A percentile compares a stretch with the other conserved stretches of the same genome.
Conservation (phyloP, 2,329 filamentous ascomycete genomes). For the Sphaerulina vaccinii region DNA sequence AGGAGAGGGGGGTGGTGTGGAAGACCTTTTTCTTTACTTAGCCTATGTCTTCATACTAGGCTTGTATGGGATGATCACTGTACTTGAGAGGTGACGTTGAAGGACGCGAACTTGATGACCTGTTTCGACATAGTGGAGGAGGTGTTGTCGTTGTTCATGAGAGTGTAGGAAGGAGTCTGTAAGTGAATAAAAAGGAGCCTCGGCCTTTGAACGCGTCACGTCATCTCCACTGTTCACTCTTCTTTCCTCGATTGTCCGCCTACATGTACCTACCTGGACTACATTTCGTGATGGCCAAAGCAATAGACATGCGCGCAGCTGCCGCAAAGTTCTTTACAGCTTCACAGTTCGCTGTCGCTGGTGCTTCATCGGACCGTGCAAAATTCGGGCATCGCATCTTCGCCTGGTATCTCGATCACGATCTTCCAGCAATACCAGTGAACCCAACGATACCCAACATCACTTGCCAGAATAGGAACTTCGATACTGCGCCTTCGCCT, state of each 20-base stretch:
- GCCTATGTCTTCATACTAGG: conserved; percentile 11
- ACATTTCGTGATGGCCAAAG: neutral
- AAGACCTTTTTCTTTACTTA: conserved; percentile 67
- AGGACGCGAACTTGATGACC: conserved; percentile 45
- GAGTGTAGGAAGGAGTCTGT: too few relatives aligned
- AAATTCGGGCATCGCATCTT: conserved; percentile 94
- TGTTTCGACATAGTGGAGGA: conserved; percentile 22
- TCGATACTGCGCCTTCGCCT: conserved; percentile 66
- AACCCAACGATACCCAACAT: conserved; percentile 72
- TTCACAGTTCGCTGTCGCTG: conserved; percentile 81
- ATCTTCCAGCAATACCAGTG: conserved; percentile 75
- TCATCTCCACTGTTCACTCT: neutral
- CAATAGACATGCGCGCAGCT: conserved; percentile 60
- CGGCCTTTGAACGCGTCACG: too few relatives aligned
- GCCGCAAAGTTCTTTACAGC: conserved; percentile 79
- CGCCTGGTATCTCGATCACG: conserved; percentile 79
- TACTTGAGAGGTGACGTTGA: conserved; percentile 48
- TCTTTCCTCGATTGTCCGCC: neutral
- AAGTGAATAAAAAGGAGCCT: neutral
- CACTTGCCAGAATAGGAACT: conserved; percentile 57
- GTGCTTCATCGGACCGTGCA: conserved; percentile 77
- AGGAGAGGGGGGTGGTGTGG: conserved; percentile 73
- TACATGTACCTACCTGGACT: neutral
- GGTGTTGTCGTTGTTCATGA: neutral
- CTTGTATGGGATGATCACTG: conserved; percentile 1